phyloP scores from a whole-genome alignment of 2,329 filamentous ascomycete genomes.

The Dactylonectria estremocensis region DNA sequence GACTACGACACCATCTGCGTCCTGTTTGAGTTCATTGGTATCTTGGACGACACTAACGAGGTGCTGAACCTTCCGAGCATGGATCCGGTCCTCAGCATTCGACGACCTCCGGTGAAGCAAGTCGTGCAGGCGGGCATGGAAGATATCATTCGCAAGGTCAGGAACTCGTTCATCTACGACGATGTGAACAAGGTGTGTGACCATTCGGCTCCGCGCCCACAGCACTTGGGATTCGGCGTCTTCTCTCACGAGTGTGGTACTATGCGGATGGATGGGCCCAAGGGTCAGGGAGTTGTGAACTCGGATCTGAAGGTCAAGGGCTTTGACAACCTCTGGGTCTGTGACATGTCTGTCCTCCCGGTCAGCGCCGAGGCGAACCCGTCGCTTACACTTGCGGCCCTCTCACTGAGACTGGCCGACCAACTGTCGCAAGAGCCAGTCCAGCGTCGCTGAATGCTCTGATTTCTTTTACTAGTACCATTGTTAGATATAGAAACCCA shows the following conservation, averaged over 20 bases:
- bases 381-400: constrained; percentile 29
- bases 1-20: constrained; percentile 38
- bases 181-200: background rate
- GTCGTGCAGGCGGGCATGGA: constrained; percentile 34
- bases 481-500: too few species aligned
- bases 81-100: constrained; percentile 31
- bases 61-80: constrained; percentile 29
- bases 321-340: constrained; percentile 32
- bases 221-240: constrained; percentile 36
- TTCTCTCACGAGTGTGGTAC: constrained; percentile 40
- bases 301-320: constrained; percentile 29
- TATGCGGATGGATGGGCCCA: constrained; percentile 36
- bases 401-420: constrained; percentile 33
- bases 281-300: constrained; percentile 23
- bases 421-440: constrained; percentile 18
- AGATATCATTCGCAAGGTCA: background rate
- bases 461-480: too few species aligned
- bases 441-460: background rate
- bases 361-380: constrained; percentile 38
- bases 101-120: constrained; percentile 20
- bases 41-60: constrained; percentile 22
- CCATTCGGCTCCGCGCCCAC: constrained; percentile 24
- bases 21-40: constrained; percentile 33
- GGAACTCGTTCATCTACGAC: constrained; percentile 21
- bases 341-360: constrained; percentile 36